These are phyloP conservation scores for Trichomonas gallinae DNA, from an alignment of 208 protist species.

Conservation along the genomic window DNA sequence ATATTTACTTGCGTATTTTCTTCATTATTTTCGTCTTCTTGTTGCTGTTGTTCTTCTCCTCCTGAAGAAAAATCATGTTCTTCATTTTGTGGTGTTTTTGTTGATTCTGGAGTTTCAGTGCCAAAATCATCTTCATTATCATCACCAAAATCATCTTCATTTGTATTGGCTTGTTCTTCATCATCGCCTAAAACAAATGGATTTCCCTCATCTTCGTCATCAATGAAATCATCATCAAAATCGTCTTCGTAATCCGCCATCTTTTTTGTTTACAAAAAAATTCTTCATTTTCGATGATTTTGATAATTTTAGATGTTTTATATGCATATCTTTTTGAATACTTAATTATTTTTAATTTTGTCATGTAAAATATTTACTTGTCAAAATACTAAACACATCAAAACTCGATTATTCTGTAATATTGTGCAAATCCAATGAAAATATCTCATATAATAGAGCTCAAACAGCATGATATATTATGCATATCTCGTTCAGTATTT, in stretches of 20 bases:
- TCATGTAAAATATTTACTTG: too few species aligned
- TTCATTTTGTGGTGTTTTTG: not conserved
- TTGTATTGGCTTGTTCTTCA: not conserved
- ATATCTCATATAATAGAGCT: too few species aligned
- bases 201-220: not conserved
- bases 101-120: not conserved
- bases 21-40: not conserved
- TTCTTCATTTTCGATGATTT: too few species aligned
- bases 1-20: not conserved
- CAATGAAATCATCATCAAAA: constrained; percentile 22
- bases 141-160: not conserved
- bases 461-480: too few species aligned
- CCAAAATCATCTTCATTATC: not conserved
- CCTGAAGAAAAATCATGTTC: not conserved
- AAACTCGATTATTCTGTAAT: too few species aligned
- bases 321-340: too few species aligned
- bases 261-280: not conserved
- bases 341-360: too few species aligned
- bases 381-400: too few species aligned
- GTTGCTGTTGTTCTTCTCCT: not conserved
- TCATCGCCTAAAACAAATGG: not conserved
- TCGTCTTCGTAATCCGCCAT: not conserved
- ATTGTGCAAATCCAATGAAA: too few species aligned
- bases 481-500: too few species aligned
- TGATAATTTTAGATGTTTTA: too few species aligned